Conservation (phyloP, 805 yeast species). For the Brettanomyces naardenensis region DNA sequence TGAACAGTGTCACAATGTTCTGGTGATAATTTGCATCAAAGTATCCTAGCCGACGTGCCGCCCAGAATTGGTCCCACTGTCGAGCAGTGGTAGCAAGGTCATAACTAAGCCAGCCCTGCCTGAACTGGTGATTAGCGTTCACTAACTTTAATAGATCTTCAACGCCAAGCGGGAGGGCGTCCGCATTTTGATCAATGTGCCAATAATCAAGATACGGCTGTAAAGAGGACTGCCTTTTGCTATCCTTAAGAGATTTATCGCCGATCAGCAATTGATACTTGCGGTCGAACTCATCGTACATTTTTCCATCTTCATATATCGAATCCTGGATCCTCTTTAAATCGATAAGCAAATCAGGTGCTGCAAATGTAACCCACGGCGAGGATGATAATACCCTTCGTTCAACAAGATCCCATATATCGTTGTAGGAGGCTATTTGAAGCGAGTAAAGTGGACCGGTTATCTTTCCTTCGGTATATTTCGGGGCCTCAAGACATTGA, state of each 20-base stretch:
- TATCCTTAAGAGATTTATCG: constrained; percentile 21
- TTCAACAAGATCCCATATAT: constrained; percentile 25
- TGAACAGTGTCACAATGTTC: constrained; percentile 66
- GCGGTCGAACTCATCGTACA: constrained; percentile 17
- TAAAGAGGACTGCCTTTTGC: constrained; percentile 7
- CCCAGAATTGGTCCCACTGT: constrained; percentile 62
- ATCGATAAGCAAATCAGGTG: constrained; percentile 37
- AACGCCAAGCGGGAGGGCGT: constrained; percentile 29
- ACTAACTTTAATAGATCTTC: constrained; percentile 31
- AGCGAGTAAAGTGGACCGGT: constrained; percentile 13
- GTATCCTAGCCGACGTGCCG: constrained; percentile 36
- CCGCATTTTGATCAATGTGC: constrained; percentile 10
- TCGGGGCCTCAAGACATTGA: constrained; percentile 48
- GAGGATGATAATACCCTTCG: constrained; percentile 69
- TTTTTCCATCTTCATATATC: constrained; percentile 23
- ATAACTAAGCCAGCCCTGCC: constrained; percentile 20
- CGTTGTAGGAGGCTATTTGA: constrained; percentile 22
- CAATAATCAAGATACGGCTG: constrained; percentile 7
- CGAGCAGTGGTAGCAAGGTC: constrained; percentile 32
- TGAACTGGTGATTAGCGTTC: constrained; percentile 23
- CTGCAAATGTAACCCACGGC: constrained; percentile 69
- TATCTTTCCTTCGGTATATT: constrained; percentile 16
- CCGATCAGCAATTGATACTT: constrained; percentile 20
- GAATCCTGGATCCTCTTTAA: constrained; percentile 17
- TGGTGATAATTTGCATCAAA: constrained; percentile 70